Base-by-base conservation (phyloP, 768 basidiomycete species). In the Panaeolus cyanescens region DNA sequence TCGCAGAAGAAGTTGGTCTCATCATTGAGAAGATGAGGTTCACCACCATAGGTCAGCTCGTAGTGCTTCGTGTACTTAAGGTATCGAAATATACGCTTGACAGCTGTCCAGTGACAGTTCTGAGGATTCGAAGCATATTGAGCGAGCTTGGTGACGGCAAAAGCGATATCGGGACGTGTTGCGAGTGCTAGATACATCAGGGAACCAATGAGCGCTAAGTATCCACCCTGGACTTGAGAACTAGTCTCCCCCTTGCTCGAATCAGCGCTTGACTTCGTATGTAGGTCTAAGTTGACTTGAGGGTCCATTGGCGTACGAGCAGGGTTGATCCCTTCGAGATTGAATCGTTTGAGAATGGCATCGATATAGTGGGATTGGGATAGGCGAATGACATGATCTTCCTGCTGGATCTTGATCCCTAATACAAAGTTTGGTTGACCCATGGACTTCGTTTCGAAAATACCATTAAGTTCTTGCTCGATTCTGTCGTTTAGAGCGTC, bases 111-210 rank as follows among this genome's bases (percentile, higher is more conserved):
- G 60, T 83, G 80, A 0, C 42, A 50, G 1, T 12, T 19, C 0
- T 64, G 67, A 1, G 73, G 78, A 59, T 76, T 75, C 4, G 64
- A 39, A 15, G 64, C 50, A 68, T 74, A 79, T 10, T 67, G 72
- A 66, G 63, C 2, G 75, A 66, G 3, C 58, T 66, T 32, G 59
- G 55, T 56, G 2, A 61, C 60, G n/a, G 60, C 34, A 19, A 34
- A 60, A 13, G 59, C 50, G 9, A 60, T 60, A 57, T 30, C 74
- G 61, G 19, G 76, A 50, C 53, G 64, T 68, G 2, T 68, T 2
- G 57, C 58, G 15, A 62, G 33, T 67, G 9, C 72, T 68, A 8
- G 59, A 53, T 78, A 76, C 70, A 73, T 76, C 6, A 78, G 69
- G 1, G 72, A 66, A 1, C 78, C 72, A 30, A 79, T 63, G 10